phyloP scores from a whole-genome alignment of 805 yeast species.

The Starmerella tilneyi region DNA sequence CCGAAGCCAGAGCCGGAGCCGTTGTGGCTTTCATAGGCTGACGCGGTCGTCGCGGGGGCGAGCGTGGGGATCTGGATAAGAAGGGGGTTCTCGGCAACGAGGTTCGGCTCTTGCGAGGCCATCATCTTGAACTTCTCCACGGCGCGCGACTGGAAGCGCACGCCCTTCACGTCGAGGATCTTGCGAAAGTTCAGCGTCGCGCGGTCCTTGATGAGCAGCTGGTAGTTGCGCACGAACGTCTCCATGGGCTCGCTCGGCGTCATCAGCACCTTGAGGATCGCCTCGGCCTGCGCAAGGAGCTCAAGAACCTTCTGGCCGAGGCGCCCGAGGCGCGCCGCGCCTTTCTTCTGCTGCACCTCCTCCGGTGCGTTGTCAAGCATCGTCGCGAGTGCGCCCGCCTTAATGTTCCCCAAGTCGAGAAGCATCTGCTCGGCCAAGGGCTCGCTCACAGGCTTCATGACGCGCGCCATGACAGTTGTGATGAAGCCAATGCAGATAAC shows the following conservation, averaged over 20 bases:
- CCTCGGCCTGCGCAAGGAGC: conserved; percentile 39
- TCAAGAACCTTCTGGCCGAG: conserved; percentile 16
- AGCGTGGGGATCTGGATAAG: conserved; percentile 19
- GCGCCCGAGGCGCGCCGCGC: conserved; percentile 24
- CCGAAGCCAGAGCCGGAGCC: conserved; percentile 12
- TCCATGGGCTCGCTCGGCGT: conserved; percentile 58
- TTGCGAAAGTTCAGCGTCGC: conserved; percentile 54
- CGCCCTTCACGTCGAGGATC: conserved; percentile 53
- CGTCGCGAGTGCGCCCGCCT: conserved; percentile 37
- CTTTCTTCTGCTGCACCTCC: conserved; percentile 34
- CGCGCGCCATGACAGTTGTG: conserved; percentile 41
- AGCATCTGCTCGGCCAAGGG: conserved; percentile 70
- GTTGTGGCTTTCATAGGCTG: neutral
- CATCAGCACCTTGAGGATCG: conserved; percentile 56
- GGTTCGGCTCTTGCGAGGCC: conserved; percentile 21
- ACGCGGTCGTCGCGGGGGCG: conserved; percentile 6
- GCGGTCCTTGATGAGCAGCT: conserved; percentile 55
- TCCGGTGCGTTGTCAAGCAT: conserved; percentile 26
- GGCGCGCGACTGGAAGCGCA: conserved; percentile 26
- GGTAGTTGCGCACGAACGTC: conserved; percentile 52
- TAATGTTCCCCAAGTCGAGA: conserved; percentile 59
- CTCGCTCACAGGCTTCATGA: conserved; percentile 55
- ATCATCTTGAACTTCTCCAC: conserved; percentile 22
- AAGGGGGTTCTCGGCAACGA: conserved; percentile 17
- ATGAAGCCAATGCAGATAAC: conserved; percentile 46